Conservation (phyloP, 129 eudicot genomes). For the Apium graveolens region DNA sequence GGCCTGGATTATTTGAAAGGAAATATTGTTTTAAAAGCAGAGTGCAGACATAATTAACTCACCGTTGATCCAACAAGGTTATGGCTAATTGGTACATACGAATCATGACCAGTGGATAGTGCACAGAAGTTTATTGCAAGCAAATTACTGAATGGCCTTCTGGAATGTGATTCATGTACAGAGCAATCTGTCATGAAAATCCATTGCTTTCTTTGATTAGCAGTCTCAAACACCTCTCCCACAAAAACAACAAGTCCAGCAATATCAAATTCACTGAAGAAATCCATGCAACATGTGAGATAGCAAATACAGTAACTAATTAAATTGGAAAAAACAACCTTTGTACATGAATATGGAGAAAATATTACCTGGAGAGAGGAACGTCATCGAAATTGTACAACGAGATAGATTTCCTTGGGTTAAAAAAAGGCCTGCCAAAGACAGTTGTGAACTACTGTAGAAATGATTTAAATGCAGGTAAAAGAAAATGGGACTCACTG, state of each 20-base stretch:
- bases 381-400: conserved; percentile 54
- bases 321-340: neutral
- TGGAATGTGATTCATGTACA: conserved; percentile 16
- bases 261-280: conserved; percentile 78
- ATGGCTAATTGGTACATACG: conserved; percentile 46
- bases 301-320: conserved; percentile 1
- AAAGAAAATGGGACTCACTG: conserved; percentile 32
- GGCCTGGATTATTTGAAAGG: neutral
- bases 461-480: neutral
- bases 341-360: neutral
- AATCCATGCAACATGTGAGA: conserved; percentile 4
- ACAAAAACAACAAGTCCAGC: conserved; percentile 68
- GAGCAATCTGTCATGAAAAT: conserved; percentile 83
- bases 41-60: conserved; percentile 22
- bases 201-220: conserved; percentile 75
- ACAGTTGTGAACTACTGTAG: conserved; percentile 3
- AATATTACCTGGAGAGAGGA: conserved; percentile 57
- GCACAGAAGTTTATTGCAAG: conserved; percentile 77
- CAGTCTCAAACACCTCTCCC: conserved; percentile 58
- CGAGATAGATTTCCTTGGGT: conserved; percentile 52
- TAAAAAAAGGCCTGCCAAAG: conserved; percentile 53
- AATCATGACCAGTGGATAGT: conserved; percentile 45
- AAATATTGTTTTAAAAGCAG: neutral
- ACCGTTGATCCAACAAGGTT: conserved; percentile 74
- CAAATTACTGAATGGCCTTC: conserved; percentile 36